Percentiles rank a stretch among this genome's conserved stretches.
These are phyloP conservation scores for Diplodia corticola DNA, from an alignment of 2,329 filamentous ascomycete genomes.

Conservation along the genomic window DNA sequence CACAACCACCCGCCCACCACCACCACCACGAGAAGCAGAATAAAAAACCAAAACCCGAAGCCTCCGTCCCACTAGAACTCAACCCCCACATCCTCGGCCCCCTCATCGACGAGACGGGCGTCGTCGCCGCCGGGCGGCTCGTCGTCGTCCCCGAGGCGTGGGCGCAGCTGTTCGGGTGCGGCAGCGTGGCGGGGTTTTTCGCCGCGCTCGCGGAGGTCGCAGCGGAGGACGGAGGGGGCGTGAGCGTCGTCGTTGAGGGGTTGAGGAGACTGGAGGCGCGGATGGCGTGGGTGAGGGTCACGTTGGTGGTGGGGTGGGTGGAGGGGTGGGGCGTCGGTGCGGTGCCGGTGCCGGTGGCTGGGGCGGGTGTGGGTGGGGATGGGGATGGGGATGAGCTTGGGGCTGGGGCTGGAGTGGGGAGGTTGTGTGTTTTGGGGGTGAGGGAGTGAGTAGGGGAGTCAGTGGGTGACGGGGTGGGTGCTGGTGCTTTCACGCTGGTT, in stretches of 20 bases:
- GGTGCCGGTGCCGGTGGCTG: too few species aligned
- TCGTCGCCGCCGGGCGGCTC: slow-evolving; percentile 53
- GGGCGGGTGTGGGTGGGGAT: not conserved
- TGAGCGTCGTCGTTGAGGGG: slow-evolving; percentile 33
- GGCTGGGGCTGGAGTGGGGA: too few species aligned
- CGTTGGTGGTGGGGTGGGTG: slow-evolving; percentile 54
- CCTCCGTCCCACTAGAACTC: slow-evolving; percentile 34
- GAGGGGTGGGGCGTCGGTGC: not conserved
- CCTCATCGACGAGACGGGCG: slow-evolving; percentile 58
- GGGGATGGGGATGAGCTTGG: too few species aligned
- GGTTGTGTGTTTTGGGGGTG: too few species aligned
- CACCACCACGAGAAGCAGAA: not conserved
- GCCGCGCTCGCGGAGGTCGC: slow-evolving; percentile 38
- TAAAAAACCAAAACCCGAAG: too few species aligned
- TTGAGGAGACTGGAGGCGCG: slow-evolving; percentile 54
- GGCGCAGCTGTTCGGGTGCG: slow-evolving; percentile 51
- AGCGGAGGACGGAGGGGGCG: too few species aligned
- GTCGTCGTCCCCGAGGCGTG: slow-evolving; percentile 57
- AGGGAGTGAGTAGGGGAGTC: too few species aligned
- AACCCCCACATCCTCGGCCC: slow-evolving; percentile 48
- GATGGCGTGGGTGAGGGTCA: slow-evolving; percentile 54
- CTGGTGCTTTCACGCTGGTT: too few species aligned
- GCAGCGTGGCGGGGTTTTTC: slow-evolving; percentile 46
- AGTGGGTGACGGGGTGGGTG: too few species aligned
- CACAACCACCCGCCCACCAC: too few species aligned